These are phyloP conservation scores for Raffaelea arxii DNA, from an alignment of 2,329 filamentous ascomycete species.

Conservation along the genomic window DNA sequence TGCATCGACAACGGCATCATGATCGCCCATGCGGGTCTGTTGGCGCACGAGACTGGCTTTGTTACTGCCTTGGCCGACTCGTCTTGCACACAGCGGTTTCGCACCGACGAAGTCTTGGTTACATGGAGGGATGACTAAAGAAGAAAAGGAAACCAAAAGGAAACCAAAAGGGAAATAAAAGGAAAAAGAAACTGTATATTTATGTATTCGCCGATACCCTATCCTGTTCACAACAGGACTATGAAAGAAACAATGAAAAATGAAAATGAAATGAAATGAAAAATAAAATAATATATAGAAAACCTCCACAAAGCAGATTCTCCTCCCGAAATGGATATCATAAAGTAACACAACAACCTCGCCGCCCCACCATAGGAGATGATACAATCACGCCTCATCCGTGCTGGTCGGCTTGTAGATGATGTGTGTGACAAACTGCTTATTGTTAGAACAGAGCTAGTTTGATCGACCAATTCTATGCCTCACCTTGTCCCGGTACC, in stretches of 20 bases:
- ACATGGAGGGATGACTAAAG: conserved; percentile 58
- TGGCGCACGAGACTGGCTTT: conserved; percentile 77
- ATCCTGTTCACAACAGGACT: no score
- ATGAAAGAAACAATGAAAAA: not conserved
- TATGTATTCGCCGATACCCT: not conserved
- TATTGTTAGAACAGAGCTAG: not conserved
- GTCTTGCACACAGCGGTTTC: conserved; percentile 74
- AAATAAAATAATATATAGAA: not conserved
- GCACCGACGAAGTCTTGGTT: conserved; percentile 72
- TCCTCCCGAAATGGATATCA: no score
- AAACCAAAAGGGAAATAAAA: not conserved
- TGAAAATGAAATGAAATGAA: not conserved
- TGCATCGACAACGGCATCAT: conserved; percentile 99
- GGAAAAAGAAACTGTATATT: not conserved
- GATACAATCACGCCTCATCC: no score
- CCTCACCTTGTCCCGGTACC: conserved; percentile 85
- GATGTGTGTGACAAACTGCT: conserved; percentile 90
- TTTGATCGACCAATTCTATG: not conserved
- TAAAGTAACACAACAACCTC: no score
- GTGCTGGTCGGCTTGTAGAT: conserved; percentile 81
- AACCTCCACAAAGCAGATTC: no score
- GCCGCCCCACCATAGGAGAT: no score
- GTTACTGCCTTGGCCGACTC: conserved; percentile 68
- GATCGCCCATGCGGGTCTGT: conserved; percentile 91
- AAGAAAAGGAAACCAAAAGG: conserved; percentile 7